Evolutionary conservation across 1,284 basidiomycete species (phyloP), one percentile per base, ranked within the genome.

Genomic region (Chiua sp.): DNA sequence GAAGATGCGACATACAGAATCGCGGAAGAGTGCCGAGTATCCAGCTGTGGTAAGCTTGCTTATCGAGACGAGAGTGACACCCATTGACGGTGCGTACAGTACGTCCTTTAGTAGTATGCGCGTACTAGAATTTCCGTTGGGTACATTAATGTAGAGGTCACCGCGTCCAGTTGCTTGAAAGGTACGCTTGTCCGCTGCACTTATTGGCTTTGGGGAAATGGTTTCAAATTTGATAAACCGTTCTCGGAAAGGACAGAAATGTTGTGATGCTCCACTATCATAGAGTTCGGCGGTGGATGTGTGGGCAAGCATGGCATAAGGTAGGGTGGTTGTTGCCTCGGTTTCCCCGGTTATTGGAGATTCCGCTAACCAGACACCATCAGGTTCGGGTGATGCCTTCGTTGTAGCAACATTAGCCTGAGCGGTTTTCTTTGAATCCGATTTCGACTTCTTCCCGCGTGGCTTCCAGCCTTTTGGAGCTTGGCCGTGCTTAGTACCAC

Each of bases 181-280:
- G 26, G 26, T 42, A 32, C 23, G 13, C 6, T 53, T 57, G 26
- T 57, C 35, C 7, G 51, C 46, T 3, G 35, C 35, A 7, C 3
- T 48, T 16, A 57, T 57, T 6, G 51, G 51, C 20, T 58, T 57
- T 1, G 23, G 56, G 5, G 26, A 4, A 15, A 57, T 57, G 2
- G 22, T 4, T 8, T 7, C 8, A 2, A 57, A 48, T 7, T 53
- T 57, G 12, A 48, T 15, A 15, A 57, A 57, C 15, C 33, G 55
- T 5, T 51, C 22, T 3, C n/a, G 8, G 32, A 33, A 50, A 6
- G 33, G 22, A 18, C 39, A 56, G 1, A 56, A 20, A 15, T 57
- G 56, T 26, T 57, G 44, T 37, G 32, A 57, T 18, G 56, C 44
- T 30, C 42, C 32, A 22, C 56, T 57, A 23, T 57, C 37, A 20